Base-by-base conservation (phyloP, 1,284 basidiomycete species). In the Apiotrichum porosum region DNA sequence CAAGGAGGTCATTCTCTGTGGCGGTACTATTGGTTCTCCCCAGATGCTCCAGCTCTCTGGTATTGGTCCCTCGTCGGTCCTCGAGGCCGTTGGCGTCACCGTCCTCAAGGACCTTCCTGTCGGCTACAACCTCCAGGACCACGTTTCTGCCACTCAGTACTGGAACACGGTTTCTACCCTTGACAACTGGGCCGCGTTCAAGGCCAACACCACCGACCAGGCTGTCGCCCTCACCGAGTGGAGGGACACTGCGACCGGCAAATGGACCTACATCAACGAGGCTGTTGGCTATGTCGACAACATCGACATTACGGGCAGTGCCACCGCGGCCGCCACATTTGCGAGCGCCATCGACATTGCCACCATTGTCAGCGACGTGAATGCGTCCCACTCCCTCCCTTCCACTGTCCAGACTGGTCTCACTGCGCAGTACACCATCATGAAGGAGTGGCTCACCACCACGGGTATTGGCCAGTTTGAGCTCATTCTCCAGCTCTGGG, bases 81-180 rank as follows among this genome's bases (percentile, higher is more conserved):
- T 88, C 35, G 57, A 75, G 21, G 63, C 65, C 8, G 77, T 80
- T 22, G 79, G 79, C 38, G 79, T 88, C 50, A 40, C 44, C 10
- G 51, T 59, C 48, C 59, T 67, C 12, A 52, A 76, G 34, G 80
- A 81, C 51, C 74, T 86, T 3, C 84, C 85, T 47, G 86, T 90
- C 44, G 86, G 86, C 1, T 81, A 84, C 69, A 82, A 86, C 71
- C 65, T 88, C 37, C 83, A 85, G 65, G 84, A 88, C 65, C 84
- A 86, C 68, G 60, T 84, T n/a, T 60, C 66, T 12, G 55, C 51
- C 51, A 56, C 62, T n/a, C 63, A 70, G 62, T 68, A 69, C 60
- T 70, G 57, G 55, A 32, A 64, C 60, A 38, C 42, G 30, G 31
- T 28, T 13, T 15, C 32, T 13, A 12, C n/a, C 23, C 59, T 53